Evolutionary conservation across 1,284 basidiomycete species (phyloP).

Genomic region (Singerocomus inundabilis): DNA sequence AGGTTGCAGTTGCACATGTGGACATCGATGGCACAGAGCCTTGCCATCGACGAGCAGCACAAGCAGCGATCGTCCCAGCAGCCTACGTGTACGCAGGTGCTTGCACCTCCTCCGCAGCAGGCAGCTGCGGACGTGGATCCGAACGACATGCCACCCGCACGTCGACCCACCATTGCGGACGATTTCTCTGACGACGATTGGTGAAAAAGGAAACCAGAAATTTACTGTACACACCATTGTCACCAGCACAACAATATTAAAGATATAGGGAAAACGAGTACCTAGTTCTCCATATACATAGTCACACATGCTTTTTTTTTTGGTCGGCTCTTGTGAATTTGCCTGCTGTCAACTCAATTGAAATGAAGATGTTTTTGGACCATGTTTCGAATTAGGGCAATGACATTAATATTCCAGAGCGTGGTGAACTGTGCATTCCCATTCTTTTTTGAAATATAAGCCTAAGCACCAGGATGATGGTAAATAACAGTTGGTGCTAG

Average conservation of each 20-base stretch:
- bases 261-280: too few species aligned
- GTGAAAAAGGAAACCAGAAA: too few species aligned
- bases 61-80: conserved; percentile 16
- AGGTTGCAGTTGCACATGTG: conserved; percentile 33
- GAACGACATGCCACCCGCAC: conserved; percentile 14
- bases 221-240: too few species aligned
- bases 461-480: conserved; percentile 8
- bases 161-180: conserved; percentile 8
- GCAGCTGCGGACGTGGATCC: conserved; percentile 4
- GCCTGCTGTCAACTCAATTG: too few species aligned
- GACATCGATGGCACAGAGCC: conserved; percentile 33
- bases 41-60: conserved; percentile 32
- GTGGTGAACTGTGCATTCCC: conserved; percentile 15
- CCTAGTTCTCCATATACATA: too few species aligned
- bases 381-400: neutral
- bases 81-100: conserved; percentile 11
- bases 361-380: too few species aligned
- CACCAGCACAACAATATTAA: too few species aligned
- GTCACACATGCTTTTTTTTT: too few species aligned
- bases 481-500: conserved; percentile 3
- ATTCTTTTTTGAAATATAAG: conserved; percentile 1
- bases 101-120: conserved; percentile 12
- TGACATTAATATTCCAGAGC: neutral
- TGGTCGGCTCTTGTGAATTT: too few species aligned
- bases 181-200: conserved; percentile 33